Evolutionary conservation across 352 stramenopile species (phyloP).

Genomic region (Blastocystis sp.): DNA sequence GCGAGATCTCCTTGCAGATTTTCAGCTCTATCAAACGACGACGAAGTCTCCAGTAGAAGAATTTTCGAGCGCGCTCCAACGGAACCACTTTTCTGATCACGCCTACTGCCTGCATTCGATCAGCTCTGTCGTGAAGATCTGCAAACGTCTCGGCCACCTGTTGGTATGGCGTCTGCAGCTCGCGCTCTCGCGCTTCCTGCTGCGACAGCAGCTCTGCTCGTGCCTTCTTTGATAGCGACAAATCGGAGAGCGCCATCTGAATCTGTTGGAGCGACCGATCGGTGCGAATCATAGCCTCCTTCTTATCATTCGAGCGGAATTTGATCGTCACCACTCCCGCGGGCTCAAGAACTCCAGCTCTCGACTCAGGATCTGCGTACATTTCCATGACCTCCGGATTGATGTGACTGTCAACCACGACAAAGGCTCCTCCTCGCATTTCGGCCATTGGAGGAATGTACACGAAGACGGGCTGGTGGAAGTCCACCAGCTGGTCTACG

Average conservation of each 20-base stretch:
- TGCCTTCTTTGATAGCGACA: not conserved
- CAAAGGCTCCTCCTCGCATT: conserved; percentile 95
- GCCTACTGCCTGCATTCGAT: conserved; percentile 96
- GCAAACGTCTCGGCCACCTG: conserved; percentile 98
- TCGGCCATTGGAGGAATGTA: conserved; percentile 98
- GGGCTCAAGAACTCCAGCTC: conserved; percentile 95
- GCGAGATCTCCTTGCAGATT: conserved; percentile 70
- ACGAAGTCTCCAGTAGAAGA: conserved; percentile 96
- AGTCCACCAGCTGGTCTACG: conserved; percentile 96
- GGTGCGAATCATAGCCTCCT: conserved; percentile 90
- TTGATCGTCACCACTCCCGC: conserved; percentile 97
- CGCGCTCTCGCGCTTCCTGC: conserved; percentile 74
- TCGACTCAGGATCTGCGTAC: conserved; percentile 87
- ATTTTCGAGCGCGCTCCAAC: conserved; percentile 85
- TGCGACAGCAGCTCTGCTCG: not conserved
- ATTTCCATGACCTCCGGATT: conserved; percentile 99
- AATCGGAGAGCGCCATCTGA: not conserved
- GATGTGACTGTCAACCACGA: conserved; percentile 98
- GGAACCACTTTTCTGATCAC: conserved; percentile 92
- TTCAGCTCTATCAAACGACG: conserved; percentile 91
- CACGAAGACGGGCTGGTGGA: conserved; percentile 97
- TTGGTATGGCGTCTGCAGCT: conserved; percentile 88
- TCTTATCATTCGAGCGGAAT: conserved; percentile 93
- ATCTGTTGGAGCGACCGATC: conserved; percentile 81
- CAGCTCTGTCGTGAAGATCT: conserved; percentile 98